Conservation (phyloP, 768 basidiomycete genomes). For the Trametes sanguinea region DNA sequence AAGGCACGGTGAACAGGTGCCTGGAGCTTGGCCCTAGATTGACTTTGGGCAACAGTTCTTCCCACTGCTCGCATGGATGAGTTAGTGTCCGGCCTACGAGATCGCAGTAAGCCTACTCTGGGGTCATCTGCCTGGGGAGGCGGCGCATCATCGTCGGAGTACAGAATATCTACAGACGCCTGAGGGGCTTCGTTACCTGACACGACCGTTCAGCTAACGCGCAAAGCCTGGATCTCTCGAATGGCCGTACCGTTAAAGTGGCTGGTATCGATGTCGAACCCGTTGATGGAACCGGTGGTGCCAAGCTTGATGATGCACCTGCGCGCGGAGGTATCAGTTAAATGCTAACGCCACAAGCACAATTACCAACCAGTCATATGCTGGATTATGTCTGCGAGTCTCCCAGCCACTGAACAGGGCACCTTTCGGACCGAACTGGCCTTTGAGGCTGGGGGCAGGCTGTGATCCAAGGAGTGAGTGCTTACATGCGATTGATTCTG, state of each 20-base stretch:
- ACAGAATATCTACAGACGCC: constrained; percentile 69
- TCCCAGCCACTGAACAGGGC: constrained; percentile 97
- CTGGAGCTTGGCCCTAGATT: constrained; percentile 81
- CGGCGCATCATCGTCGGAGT: constrained; percentile 41
- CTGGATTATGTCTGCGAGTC: constrained; percentile 82
- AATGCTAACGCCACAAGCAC: background rate
- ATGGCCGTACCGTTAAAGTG: constrained; percentile 76
- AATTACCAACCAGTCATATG: constrained; percentile 75
- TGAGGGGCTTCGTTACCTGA: constrained; percentile 88
- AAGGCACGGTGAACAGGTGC: constrained; percentile 80
- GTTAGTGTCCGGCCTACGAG: background rate
- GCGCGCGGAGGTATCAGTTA: background rate
- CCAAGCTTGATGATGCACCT: constrained; percentile 94
- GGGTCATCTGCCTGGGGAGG: constrained; percentile 48
- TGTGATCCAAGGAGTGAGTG: constrained; percentile 33
- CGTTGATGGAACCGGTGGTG: constrained; percentile 66
- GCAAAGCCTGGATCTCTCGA: background rate
- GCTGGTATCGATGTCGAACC: constrained; percentile 94
- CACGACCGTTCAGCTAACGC: background rate
- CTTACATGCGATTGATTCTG: background rate
- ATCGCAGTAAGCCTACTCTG: constrained; percentile 48
- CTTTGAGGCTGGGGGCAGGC: constrained; percentile 88
- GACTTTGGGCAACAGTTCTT: constrained; percentile 72
- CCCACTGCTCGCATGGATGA: constrained; percentile 58
- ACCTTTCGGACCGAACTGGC: constrained; percentile 96